A percentile compares a stretch with the other conserved stretches of the same genome.
Evolutionary conservation across 2,329 filamentous ascomycete species (phyloP).

Genomic region (Tolypocladium endophyticum): DNA sequence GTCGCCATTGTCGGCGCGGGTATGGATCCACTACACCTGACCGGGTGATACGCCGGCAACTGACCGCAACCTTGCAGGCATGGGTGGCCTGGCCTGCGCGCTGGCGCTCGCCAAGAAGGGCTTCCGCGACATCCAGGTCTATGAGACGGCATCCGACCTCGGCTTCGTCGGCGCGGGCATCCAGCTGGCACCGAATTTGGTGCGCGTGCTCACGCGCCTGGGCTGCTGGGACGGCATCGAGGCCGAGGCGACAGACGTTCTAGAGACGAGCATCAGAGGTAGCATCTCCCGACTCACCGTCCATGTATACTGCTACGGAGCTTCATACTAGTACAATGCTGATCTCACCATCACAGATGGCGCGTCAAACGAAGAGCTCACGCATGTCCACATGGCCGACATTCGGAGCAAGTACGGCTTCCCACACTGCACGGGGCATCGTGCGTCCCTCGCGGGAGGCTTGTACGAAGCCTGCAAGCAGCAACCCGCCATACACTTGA

Average conservation of each 20-base stretch:
- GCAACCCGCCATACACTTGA: conserved; percentile 54
- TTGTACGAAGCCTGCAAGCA: conserved; percentile 61
- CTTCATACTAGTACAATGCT: not conserved
- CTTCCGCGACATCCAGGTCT: conserved; percentile 63
- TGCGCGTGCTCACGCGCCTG: conserved; percentile 61
- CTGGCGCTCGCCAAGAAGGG: conserved; percentile 67
- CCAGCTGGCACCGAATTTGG: conserved; percentile 74
- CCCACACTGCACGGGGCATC: conserved; percentile 72
- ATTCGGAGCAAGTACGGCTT: conserved; percentile 60
- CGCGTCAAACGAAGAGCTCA: conserved; percentile 56
- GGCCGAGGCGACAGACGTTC: conserved; percentile 59
- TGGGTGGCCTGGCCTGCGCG: conserved; percentile 66
- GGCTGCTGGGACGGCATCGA: conserved; percentile 66
- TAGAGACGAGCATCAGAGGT: conserved; percentile 63
- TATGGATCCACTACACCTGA: not conserved
- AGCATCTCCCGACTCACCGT: conserved; percentile 9
- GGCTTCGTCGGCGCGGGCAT: conserved; percentile 63
- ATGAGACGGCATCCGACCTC: conserved; percentile 60
- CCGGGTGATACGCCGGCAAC: not conserved
- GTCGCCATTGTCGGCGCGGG: conserved; percentile 43
- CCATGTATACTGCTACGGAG: not conserved
- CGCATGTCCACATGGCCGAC: conserved; percentile 58
- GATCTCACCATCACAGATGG: conserved; percentile 38
- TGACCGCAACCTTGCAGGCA: conserved; percentile 36
- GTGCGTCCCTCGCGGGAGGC: conserved; percentile 57